phyloP scores from a whole-genome alignment of 2,329 filamentous ascomycete species.

The Elsinoe perseae region DNA sequence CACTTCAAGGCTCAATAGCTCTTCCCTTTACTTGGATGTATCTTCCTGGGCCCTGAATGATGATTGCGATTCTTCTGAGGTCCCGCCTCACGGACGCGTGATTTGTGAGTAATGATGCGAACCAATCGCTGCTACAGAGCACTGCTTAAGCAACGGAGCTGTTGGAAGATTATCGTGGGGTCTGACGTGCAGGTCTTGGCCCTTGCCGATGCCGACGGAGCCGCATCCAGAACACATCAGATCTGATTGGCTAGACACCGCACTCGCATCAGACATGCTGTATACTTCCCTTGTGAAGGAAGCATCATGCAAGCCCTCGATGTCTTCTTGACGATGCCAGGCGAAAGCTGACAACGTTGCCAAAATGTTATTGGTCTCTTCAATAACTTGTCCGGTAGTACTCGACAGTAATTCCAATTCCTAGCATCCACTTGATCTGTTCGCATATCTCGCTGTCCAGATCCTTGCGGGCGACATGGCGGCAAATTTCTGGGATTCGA shows the following conservation, averaged over 20 bases:
- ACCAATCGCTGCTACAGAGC: neutral
- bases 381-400: neutral
- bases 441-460: no score
- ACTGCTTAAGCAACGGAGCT: neutral
- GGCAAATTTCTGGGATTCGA: slow-evolving; percentile 94
- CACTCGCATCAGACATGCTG: neutral
- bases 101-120: neutral
- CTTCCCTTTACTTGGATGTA: neutral
- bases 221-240: slow-evolving; percentile 2
- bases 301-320: neutral
- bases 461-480: no score
- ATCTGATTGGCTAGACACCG: neutral
- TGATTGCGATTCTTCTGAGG: neutral
- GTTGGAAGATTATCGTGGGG: slow-evolving; percentile 7
- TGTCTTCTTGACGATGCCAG: neutral
- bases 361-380: neutral
- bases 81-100: neutral
- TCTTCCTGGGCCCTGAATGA: neutral
- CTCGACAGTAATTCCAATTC: neutral
- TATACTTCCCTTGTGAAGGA: neutral
- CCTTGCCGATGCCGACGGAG: neutral
- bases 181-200: slow-evolving; percentile 8
- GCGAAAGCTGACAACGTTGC: neutral
- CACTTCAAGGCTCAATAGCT: neutral
- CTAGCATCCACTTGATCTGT: no score